Conservation (phyloP, 2,329 filamentous ascomycete species). For the Colletotrichum sp. region DNA sequence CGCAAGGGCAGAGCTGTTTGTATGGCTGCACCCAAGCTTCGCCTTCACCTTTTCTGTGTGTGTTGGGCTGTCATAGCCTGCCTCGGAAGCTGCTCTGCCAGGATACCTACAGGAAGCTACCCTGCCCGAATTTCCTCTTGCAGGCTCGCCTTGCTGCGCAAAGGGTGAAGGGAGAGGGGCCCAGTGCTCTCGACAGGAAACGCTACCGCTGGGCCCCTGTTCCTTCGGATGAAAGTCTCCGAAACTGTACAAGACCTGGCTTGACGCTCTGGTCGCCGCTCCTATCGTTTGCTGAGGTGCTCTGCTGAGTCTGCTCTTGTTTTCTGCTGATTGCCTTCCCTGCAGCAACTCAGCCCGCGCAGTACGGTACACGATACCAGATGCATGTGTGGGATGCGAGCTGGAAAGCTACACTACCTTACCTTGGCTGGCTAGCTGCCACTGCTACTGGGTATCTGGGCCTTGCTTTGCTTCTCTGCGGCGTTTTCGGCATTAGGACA, state of each 20-base stretch:
- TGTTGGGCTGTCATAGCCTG: not conserved
- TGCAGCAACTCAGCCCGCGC: not conserved
- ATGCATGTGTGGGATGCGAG: not conserved
- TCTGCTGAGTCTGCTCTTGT: not conserved
- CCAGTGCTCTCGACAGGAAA: not conserved
- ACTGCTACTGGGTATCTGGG: not conserved
- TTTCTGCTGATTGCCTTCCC: not conserved
- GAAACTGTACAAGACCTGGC: not conserved
- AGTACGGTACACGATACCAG: not conserved
- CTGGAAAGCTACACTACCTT: not conserved
- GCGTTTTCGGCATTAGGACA: not conserved
- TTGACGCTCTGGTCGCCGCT: not conserved
- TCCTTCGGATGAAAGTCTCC: conserved; percentile 15
- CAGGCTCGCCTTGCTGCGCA: not conserved
- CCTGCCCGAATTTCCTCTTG: not conserved
- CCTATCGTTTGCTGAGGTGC: not conserved
- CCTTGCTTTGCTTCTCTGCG: not conserved
- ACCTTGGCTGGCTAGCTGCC: not conserved
- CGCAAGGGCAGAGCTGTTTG: not conserved
- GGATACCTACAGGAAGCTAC: not conserved
- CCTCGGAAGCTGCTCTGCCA: not conserved
- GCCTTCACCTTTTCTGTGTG: not conserved
- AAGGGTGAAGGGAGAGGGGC: not conserved
- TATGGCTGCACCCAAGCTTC: not conserved
- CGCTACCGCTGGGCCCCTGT: not conserved